A percentile compares a stretch with the other conserved stretches of the same genome.
Conservation (phyloP, 1,284 basidiomycete species). For the Heterobasidion occidentale region DNA sequence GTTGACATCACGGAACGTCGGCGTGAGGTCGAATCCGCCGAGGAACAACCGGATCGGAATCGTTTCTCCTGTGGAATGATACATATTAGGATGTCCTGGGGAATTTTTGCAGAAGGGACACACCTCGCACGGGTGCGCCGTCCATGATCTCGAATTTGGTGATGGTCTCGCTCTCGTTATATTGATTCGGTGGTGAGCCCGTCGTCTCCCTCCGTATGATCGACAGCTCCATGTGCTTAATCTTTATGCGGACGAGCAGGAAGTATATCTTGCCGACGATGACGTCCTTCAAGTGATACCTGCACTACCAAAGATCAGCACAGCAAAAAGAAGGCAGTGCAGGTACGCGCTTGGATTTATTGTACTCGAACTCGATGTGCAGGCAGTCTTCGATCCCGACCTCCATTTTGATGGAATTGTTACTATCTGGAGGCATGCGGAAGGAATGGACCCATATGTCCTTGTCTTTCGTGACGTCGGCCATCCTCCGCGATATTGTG, state of each 20-base stretch:
- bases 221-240: slow-evolving; percentile 99
- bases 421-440: slow-evolving; percentile 96
- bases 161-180: slow-evolving; percentile 98
- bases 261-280: slow-evolving; percentile 99
- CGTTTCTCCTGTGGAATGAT: slow-evolving; percentile 67
- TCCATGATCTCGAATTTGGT: slow-evolving; percentile 99
- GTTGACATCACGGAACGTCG: slow-evolving; percentile 98
- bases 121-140: slow-evolving; percentile 88
- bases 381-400: slow-evolving; percentile 98
- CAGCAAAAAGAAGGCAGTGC: not conserved
- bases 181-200: slow-evolving; percentile 93
- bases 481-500: slow-evolving; percentile 83
- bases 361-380: slow-evolving; percentile 99
- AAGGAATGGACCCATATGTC: slow-evolving; percentile 98
- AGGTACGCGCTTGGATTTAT: slow-evolving; percentile 89
- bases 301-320: slow-evolving; percentile 22
- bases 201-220: slow-evolving; percentile 98
- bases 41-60: slow-evolving; percentile 98
- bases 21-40: slow-evolving; percentile 96
- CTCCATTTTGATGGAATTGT: slow-evolving; percentile 99
- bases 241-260: slow-evolving; percentile 97
- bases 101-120: slow-evolving; percentile 11
- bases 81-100: not conserved
- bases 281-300: slow-evolving; percentile 98
- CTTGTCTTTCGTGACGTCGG: slow-evolving; percentile 87